Percentiles rank a stretch among this genome's conserved stretches.
phyloP scores from a whole-genome alignment of 352 stramenopile genomes.

The Globisporangium lucens region DNA sequence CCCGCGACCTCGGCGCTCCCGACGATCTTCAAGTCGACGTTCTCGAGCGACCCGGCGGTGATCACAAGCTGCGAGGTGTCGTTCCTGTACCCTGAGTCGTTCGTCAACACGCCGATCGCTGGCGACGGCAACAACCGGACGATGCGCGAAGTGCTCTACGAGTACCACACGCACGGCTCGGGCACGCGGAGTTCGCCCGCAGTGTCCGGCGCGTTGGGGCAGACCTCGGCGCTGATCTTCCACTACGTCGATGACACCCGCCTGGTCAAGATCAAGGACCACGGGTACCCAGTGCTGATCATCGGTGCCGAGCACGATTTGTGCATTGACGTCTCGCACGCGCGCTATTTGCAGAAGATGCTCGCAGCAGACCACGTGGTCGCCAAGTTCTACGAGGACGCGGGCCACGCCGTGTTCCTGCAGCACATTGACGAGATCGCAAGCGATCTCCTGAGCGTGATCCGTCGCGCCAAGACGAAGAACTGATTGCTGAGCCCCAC shows the following conservation, averaged over 20 bases:
- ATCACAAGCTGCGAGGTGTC: conserved; percentile 5
- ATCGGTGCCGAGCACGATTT: background rate
- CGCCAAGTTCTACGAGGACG: background rate
- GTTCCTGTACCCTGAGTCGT: conserved; percentile 6
- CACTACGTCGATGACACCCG: conserved; percentile 42
- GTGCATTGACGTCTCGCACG: background rate
- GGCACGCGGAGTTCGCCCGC: background rate
- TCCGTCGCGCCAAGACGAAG: background rate
- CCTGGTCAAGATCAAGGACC: conserved; percentile 14
- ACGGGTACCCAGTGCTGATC: background rate
- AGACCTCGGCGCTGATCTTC: conserved; percentile 32
- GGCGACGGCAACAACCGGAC: background rate
- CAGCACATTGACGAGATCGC: background rate
- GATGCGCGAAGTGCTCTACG: conserved; percentile 2
- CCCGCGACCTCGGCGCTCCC: conserved; percentile 1
- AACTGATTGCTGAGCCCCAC: no score
- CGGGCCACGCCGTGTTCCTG: background rate
- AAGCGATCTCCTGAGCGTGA: background rate
- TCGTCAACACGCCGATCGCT: background rate
- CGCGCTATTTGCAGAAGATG: background rate
- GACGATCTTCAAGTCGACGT: conserved; percentile 5
- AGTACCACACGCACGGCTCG: conserved; percentile 4
- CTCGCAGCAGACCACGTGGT: background rate
- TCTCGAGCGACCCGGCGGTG: background rate
- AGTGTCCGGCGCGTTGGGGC: conserved; percentile 18